These are phyloP conservation scores for Cudoniella acicularis DNA, from an alignment of 495 filamentous ascomycete genomes.

Conservation along the genomic window DNA sequence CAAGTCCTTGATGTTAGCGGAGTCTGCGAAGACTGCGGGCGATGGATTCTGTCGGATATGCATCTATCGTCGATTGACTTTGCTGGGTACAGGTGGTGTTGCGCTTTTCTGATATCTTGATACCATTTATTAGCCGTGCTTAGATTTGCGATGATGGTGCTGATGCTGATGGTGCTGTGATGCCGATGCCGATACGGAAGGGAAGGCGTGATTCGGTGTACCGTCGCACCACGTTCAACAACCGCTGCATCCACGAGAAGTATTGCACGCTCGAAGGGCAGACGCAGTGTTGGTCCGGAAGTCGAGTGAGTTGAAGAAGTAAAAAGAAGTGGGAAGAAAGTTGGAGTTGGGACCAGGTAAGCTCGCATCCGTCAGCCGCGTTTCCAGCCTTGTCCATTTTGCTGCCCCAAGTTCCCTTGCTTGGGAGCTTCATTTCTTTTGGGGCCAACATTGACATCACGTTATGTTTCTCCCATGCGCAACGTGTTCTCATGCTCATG, in stretches of 20 bases:
- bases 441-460: neutral
- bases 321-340: too few relatives aligned
- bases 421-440: neutral
- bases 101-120: neutral
- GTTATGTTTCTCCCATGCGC: neutral
- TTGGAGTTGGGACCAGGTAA: neutral
- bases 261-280: too few relatives aligned
- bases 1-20: neutral
- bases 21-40: conserved; percentile 1
- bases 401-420: neutral
- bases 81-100: neutral
- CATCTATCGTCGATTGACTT: conserved; percentile 1
- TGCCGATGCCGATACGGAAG: neutral
- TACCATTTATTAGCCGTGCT: neutral
- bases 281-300: too few relatives aligned
- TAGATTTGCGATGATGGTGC: neutral
- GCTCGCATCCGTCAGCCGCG: conserved; percentile 1
- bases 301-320: neutral
- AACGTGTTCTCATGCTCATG: neutral
- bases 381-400: conserved; percentile 2
- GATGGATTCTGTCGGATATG: neutral
- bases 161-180: neutral
- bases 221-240: neutral
- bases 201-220: neutral
- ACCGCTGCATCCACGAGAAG: neutral